Base-by-base conservation (phyloP, 768 basidiomycete species). In the Russula dissimulans region DNA sequence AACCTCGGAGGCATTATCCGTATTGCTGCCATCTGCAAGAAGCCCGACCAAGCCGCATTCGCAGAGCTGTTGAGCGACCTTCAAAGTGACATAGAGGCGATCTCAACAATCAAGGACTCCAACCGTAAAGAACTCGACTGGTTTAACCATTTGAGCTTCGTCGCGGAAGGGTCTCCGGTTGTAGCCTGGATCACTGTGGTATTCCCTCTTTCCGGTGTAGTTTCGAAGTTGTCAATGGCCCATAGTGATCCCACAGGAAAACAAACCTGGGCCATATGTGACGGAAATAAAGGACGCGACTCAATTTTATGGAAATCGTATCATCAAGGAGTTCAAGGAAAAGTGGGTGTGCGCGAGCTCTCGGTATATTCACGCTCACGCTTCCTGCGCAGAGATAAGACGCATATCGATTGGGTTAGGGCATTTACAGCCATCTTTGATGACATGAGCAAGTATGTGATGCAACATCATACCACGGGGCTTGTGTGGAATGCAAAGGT, bases 271-370 rank as follows among this genome's bases (percentile, higher is more conserved):
- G 5, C 82, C 87, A 29, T 87, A 80, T 64, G 77, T 97, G n/a
- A 76, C 72, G 17, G 91, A 94, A 51, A 81, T 88, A 72, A 95
- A 89, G 72, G 93, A 97, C 29, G 82, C 89, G 4, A 82, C 87
- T 11, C 79, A 83, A 68, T 99, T 91, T 75, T 98, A 92, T 71
- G 86, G 85, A 1, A 91, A 97, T 72, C 84, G 86, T 60, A 81
- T 98, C 48, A 85, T 93, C 73, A 91, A 93, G 72, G 91, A 95
- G 64, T 91, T 81, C 79, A 98, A 92, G 71, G 90, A 91, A 7
- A 91, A 91, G 95, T 93, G 61, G 59, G 88, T 69, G 3, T 63
- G 12, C 41, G 46, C 46, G 22, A n/a, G 3, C 26, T 42, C 49
- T 41, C 18, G 54, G 32, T 26, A 41, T 32, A 46, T 43, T n/a